These are phyloP conservation scores for Wallacemonas sp. DNA, from an alignment of 208 protist genomes.

Conservation along the genomic window DNA sequence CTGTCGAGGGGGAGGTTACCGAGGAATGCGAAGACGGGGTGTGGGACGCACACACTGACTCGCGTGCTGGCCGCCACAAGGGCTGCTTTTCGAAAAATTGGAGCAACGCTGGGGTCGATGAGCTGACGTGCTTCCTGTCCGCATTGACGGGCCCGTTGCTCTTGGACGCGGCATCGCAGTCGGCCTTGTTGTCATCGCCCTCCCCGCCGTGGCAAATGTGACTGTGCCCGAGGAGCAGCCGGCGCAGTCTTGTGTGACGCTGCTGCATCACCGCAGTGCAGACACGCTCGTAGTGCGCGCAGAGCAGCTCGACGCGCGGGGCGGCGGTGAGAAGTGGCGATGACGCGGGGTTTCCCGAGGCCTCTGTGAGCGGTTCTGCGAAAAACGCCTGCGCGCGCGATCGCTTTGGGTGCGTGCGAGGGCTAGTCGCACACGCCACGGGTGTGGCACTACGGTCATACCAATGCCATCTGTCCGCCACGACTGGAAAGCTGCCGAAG, in stretches of 20 bases:
- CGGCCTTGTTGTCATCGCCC: too few relatives aligned
- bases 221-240: background rate
- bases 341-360: too few relatives aligned
- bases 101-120: background rate
- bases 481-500: slow-evolving; percentile 61
- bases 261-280: slow-evolving; percentile 12
- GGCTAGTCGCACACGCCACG: too few relatives aligned
- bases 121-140: background rate
- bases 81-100: slow-evolving; percentile 6
- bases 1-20: too few relatives aligned
- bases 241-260: background rate
- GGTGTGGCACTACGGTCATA: background rate
- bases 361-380: too few relatives aligned
- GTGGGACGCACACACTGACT: too few relatives aligned
- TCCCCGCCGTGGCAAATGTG: too few relatives aligned
- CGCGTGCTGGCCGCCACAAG: background rate
- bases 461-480: slow-evolving; percentile 48
- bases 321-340: too few relatives aligned
- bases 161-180: too few relatives aligned
- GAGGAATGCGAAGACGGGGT: too few relatives aligned
- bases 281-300: slow-evolving; percentile 25
- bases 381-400: background rate
- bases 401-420: background rate
- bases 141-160: too few relatives aligned
- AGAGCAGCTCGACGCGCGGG: slow-evolving; percentile 22